Evolutionary conservation across 495 filamentous ascomycete genomes (phyloP).

Genomic region (Rostrohypoxylon terebratum): DNA sequence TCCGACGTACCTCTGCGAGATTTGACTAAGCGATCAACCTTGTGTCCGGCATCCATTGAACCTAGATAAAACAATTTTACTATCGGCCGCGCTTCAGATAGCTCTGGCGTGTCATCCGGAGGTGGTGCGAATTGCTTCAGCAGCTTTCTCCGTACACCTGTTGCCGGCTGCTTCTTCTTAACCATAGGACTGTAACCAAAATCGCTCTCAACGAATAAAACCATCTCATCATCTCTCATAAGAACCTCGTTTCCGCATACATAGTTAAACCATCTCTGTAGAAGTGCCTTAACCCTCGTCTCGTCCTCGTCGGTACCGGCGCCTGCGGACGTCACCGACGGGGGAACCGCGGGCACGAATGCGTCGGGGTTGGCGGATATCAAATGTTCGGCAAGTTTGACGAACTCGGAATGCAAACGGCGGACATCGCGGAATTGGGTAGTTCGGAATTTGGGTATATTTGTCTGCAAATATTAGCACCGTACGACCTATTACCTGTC

Average conservation of each 20-base stretch:
- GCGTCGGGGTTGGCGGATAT: conserved; percentile 97
- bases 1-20: conserved; percentile 79
- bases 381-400: conserved; percentile 92
- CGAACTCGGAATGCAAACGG: conserved; percentile 93
- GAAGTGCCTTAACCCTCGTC: conserved; percentile 80
- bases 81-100: conserved; percentile 86
- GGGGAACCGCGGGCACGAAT: conserved; percentile 95
- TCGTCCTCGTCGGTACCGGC: conserved; percentile 98
- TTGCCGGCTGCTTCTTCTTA: conserved; percentile 95
- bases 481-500: background rate
- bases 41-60: conserved; percentile 94
- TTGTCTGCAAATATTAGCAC: conserved; percentile 72
- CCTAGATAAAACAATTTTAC: conserved; percentile 97
- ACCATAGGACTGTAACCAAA: conserved; percentile 98
- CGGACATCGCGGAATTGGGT: conserved; percentile 98
- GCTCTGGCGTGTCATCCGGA: conserved; percentile 95
- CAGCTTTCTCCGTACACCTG: conserved; percentile 91
- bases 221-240: conserved; percentile 94
- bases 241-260: conserved; percentile 92
- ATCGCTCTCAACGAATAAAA: conserved; percentile 97
- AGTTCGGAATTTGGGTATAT: conserved; percentile 95
- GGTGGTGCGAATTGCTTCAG: conserved; percentile 99
- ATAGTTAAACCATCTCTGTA: conserved; percentile 96
- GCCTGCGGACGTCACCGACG: conserved; percentile 89
- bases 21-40: conserved; percentile 94